Evolutionary conservation across 371 early-diverging fungal species (phyloP).

Genomic region (Apophysomyces trapeziformis): DNA sequence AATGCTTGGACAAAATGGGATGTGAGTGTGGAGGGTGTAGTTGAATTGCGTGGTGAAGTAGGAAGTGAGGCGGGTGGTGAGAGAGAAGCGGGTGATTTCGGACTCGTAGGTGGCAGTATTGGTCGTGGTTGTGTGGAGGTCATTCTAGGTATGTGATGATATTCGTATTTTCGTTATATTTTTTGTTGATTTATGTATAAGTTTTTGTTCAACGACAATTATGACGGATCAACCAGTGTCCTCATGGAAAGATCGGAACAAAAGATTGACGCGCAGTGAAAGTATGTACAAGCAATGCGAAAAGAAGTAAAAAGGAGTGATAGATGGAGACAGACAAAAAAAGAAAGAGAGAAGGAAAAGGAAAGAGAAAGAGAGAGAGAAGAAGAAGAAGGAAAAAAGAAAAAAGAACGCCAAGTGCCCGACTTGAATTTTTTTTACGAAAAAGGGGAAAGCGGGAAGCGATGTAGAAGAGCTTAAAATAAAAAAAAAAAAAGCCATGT

Average conservation of each 20-base stretch:
- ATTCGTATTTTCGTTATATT: not conserved
- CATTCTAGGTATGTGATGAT: conserved; percentile 12
- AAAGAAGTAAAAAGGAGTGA: conserved; percentile 9
- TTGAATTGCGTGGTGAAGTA: conserved; percentile 18
- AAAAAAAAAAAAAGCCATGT: conserved; percentile 12
- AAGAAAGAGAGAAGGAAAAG: conserved; percentile 1
- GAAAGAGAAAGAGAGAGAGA: conserved; percentile 7
- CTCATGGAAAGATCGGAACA: conserved; percentile 13
- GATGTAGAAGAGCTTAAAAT: conserved; percentile 12
- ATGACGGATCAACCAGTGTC: conserved; percentile 10
- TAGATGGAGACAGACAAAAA: not conserved
- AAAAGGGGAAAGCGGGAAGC: conserved; percentile 13
- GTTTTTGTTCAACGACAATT: conserved; percentile 9
- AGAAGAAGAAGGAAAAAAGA: conserved; percentile 9
- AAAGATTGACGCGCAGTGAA: conserved; percentile 12
- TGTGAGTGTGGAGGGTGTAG: conserved; percentile 21
- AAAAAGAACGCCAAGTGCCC: conserved; percentile 7
- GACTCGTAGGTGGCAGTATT: not conserved
- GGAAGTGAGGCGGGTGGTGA: conserved; percentile 24
- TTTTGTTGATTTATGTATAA: conserved; percentile 9
- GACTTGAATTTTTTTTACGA: conserved; percentile 11
- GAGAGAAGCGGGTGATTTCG: conserved; percentile 8
- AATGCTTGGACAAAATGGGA: conserved; percentile 57
- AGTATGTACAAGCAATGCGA: conserved; percentile 19
- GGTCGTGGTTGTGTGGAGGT: conserved; percentile 15